These are phyloP conservation scores for Gnomoniopsis sp. DNA, from an alignment of 2,329 filamentous ascomycete genomes.

Conservation along the genomic window DNA sequence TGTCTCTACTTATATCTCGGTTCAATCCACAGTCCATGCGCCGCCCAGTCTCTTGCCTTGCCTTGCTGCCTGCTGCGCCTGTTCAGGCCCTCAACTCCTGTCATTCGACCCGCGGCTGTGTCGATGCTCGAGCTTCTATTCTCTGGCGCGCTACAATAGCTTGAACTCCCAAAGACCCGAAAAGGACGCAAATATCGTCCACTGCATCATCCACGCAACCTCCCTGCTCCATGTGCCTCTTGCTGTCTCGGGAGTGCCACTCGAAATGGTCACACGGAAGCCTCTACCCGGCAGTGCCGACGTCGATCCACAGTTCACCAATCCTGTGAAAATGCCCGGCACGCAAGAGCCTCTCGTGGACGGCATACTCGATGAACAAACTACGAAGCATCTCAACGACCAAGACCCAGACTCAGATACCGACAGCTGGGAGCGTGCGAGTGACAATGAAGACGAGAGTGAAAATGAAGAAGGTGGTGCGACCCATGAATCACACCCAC, in stretches of 20 bases:
- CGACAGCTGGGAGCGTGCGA: constrained; percentile 15
- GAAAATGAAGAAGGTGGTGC: background rate
- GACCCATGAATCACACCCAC: background rate
- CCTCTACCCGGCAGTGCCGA: constrained; percentile 29
- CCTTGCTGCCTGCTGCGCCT: no score
- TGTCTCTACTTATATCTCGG: no score
- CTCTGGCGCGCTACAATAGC: no score
- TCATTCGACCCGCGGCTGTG: no score
- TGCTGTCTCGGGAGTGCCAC: constrained; percentile 8
- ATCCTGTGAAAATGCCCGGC: constrained; percentile 25
- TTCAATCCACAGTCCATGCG: no score
- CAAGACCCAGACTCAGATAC: constrained; percentile 18
- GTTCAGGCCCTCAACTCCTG: no score
- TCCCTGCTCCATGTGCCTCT: background rate
- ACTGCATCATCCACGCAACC: background rate
- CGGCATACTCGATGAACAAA: background rate
- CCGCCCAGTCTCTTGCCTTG: no score
- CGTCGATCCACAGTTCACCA: constrained; percentile 23
- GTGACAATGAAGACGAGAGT: constrained; percentile 12
- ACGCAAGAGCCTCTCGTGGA: constrained; percentile 15
- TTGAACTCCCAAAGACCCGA: no score
- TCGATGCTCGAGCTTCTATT: no score
- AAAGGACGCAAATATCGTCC: no score
- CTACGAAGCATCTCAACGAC: background rate
- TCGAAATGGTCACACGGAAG: constrained; percentile 41